Percentiles rank a stretch among this genome's conserved stretches.
Conservation (phyloP, 371 early-diverging fungal species). For the Paraphysoderma sedebokerense region DNA sequence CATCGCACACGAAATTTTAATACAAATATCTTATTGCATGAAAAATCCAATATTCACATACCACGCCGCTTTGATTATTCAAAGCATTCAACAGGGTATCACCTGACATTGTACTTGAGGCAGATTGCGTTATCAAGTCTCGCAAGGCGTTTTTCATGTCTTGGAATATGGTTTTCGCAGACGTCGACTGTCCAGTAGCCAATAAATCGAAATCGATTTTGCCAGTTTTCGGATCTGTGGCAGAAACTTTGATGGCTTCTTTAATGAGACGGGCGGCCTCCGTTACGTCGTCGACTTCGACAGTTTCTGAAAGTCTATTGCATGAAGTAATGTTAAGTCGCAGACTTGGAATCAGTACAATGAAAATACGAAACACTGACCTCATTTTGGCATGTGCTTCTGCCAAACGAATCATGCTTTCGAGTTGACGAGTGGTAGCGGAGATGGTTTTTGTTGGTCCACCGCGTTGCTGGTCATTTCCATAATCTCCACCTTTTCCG, state of each 20-base stretch:
- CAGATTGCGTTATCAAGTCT: too few relatives aligned
- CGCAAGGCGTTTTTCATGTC: too few relatives aligned
- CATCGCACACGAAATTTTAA: too few relatives aligned
- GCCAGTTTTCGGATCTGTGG: constrained; percentile 97
- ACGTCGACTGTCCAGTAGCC: too few relatives aligned
- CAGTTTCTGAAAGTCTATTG: constrained; percentile 36
- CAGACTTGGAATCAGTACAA: neutral
- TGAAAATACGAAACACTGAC: constrained; percentile 16
- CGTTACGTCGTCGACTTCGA: constrained; percentile 59
- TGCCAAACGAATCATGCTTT: constrained; percentile 95
- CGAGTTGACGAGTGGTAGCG: constrained; percentile 97
- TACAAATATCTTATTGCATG: too few relatives aligned
- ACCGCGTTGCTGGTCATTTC: constrained; percentile 20
- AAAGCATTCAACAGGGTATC: too few relatives aligned
- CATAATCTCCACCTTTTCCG: constrained; percentile 17
- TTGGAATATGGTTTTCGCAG: too few relatives aligned
- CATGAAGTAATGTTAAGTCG: too few relatives aligned
- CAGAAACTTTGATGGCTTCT: constrained; percentile 85
- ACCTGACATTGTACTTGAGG: too few relatives aligned
- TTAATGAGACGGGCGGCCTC: constrained; percentile 78
- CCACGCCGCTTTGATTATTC: too few relatives aligned
- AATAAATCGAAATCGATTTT: constrained; percentile 94
- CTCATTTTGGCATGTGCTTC: constrained; percentile 98
- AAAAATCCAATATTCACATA: too few relatives aligned
- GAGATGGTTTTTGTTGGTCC: constrained; percentile 59